Evolutionary conservation across 1,284 basidiomycete genomes (phyloP).

Genomic region (Rhizopogon hawkerae): DNA sequence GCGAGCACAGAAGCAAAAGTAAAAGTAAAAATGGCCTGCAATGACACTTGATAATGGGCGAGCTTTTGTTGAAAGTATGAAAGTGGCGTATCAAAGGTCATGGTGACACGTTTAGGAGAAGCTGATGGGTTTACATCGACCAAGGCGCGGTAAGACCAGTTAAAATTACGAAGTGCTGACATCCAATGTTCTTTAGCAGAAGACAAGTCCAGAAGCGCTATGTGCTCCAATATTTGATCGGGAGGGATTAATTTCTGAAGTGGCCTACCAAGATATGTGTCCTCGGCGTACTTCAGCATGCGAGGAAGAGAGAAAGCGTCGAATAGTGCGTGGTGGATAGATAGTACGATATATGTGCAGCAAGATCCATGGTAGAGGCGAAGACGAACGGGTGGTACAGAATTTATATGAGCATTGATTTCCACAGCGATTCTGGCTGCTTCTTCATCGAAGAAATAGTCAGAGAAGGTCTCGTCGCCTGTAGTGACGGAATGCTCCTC

Average conservation of each 20-base stretch:
- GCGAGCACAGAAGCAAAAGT: conserved; percentile 32
- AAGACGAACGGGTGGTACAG: conserved; percentile 32
- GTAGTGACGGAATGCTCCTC: conserved; percentile 11
- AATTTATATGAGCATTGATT: conserved; percentile 30
- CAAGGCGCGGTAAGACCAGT: conserved; percentile 25
- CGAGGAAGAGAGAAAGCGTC: conserved; percentile 39
- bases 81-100: conserved; percentile 22
- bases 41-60: conserved; percentile 31
- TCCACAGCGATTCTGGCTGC: conserved; percentile 27
- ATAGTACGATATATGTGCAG: conserved; percentile 27
- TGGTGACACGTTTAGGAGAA: conserved; percentile 14
- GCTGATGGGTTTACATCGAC: conserved; percentile 10
- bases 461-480: conserved; percentile 19
- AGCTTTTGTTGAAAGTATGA: conserved; percentile 28
- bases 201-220: conserved; percentile 24
- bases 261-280: conserved; percentile 20
- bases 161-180: conserved; percentile 27
- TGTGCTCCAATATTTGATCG: conserved; percentile 27
- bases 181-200: conserved; percentile 33
- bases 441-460: conserved; percentile 25
- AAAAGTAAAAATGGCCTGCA: conserved; percentile 37
- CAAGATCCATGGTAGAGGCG: conserved; percentile 20
- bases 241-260: conserved; percentile 18
- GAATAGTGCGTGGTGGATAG: conserved; percentile 42
- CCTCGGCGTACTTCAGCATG: conserved; percentile 33